Evolutionary conservation across 352 stramenopile species (phyloP), one percentile per base, ranked within the genome.

Genomic region (Lagenidium giganteum): DNA sequence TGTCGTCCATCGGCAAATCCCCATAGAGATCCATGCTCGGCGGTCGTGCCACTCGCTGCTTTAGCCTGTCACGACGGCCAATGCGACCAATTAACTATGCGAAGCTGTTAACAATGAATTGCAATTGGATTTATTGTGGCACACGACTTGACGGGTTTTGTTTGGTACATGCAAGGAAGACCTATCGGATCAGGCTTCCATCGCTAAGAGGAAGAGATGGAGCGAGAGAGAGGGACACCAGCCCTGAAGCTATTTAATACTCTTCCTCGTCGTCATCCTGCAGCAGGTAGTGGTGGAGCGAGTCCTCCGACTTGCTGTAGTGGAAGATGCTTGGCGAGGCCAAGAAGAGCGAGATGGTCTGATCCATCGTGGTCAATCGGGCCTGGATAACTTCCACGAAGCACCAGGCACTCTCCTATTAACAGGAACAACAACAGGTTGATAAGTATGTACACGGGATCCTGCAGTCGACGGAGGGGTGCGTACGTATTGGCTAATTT

Each of bases 1-100:
- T 71, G 22, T 85, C 83, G 23, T 73, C 77, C 36, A 83, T 63
- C 61, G 76, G 71, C 35, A 92, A 51, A 40, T 87, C 79, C 3
- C 64, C 79, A 47, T 92, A 92, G 48, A 92, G 44, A 74, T 90
- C 78, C 78, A 90, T 90, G 25, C 7, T 36, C n/a, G n/a, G n/a
- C n/a, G n/a, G n/a, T n/a, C n/a, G n/a, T n/a, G n/a, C n/a, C n/a
- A n/a, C n/a, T n/a, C n/a, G n/a, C n/a, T n/a, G n/a, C n/a, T n/a
- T n/a, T n/a, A n/a, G n/a, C n/a, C n/a, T n/a, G n/a, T n/a, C n/a
- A n/a, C n/a, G n/a, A n/a, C n/a, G n/a, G n/a, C n/a, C n/a, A n/a
- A n/a, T n/a, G n/a, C n/a, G n/a, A n/a, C n/a, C n/a, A n/a, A n/a
- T n/a, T n/a, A n/a, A n/a, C n/a, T n/a, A n/a, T n/a, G n/a, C n/a